Evolutionary conservation across 768 basidiomycete genomes (phyloP).

Genomic region (Sarcomyxa edulis): DNA sequence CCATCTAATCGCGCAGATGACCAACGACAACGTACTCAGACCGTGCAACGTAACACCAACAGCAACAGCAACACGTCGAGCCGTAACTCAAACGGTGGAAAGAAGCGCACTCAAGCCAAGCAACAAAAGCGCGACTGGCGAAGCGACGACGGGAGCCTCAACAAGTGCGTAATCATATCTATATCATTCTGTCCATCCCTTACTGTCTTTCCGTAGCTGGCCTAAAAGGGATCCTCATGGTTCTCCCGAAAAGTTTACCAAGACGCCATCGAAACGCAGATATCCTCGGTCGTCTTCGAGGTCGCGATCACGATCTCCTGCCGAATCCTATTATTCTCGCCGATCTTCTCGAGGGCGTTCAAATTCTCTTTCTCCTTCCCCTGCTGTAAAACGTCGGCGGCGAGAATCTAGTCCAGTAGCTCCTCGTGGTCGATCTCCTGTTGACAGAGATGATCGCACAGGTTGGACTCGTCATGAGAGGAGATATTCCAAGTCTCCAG

Average conservation of each 20-base stretch:
- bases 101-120: slow-evolving; percentile 26
- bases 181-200: slow-evolving; percentile 5
- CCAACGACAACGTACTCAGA: slow-evolving; percentile 26
- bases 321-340: slow-evolving; percentile 60
- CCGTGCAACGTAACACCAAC: slow-evolving; percentile 14
- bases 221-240: slow-evolving; percentile 49
- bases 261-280: slow-evolving; percentile 36
- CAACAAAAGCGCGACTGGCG: slow-evolving; percentile 46
- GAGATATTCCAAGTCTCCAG: slow-evolving; percentile 33
- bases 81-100: slow-evolving; percentile 23
- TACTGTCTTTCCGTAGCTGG: slow-evolving; percentile 43
- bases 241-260: slow-evolving; percentile 30
- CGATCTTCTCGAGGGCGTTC: slow-evolving; percentile 64
- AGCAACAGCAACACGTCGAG: slow-evolving; percentile 18
- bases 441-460: slow-evolving; percentile 35
- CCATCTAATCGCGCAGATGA: slow-evolving; percentile 36
- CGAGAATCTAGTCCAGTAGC: slow-evolving; percentile 44
- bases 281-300: slow-evolving; percentile 46
- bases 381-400: slow-evolving; percentile 49
- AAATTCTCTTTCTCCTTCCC: slow-evolving; percentile 55
- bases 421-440: slow-evolving; percentile 43
- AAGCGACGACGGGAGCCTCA: slow-evolving; percentile 60
- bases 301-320: slow-evolving; percentile 58
- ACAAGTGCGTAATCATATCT: slow-evolving; percentile 52
- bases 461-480: slow-evolving; percentile 19